Evolutionary conservation across 306 rosid genomes (phyloP).

Genomic region (Rosa persica): DNA sequence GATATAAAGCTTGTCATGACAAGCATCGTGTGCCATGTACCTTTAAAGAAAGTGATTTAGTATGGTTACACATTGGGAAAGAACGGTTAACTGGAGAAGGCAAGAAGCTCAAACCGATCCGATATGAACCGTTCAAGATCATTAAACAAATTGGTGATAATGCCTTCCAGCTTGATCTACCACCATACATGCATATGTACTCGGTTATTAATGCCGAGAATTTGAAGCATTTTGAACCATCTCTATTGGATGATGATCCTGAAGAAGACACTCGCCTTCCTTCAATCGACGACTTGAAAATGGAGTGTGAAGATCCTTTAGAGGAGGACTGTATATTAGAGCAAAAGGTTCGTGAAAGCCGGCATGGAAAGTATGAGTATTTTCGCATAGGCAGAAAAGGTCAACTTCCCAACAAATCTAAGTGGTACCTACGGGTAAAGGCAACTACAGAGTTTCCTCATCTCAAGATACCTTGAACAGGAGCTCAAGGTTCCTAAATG

Average conservation of each 20-base stretch:
- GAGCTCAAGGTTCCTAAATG: no score
- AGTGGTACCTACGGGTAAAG: no score
- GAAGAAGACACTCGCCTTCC: background rate
- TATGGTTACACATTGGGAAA: background rate
- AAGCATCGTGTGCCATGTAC: background rate
- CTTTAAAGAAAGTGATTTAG: background rate
- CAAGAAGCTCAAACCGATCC: background rate
- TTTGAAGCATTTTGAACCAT: background rate
- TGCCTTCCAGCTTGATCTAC: background rate
- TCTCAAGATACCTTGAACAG: no score
- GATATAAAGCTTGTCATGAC: background rate
- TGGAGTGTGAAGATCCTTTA: background rate
- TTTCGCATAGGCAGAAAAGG: no score
- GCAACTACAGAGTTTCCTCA: no score
- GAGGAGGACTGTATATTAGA: background rate
- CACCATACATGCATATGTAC: conserved; percentile 9
- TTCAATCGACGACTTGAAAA: background rate
- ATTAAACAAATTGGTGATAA: background rate
- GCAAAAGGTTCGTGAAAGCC: background rate
- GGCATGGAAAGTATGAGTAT: background rate
- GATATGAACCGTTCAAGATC: background rate
- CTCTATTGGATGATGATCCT: background rate
- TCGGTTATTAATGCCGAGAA: conserved; percentile 3
- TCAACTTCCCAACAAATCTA: no score
- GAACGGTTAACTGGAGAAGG: background rate